Conservation (phyloP, 495 filamentous ascomycete genomes). For the Podospora didyma region DNA sequence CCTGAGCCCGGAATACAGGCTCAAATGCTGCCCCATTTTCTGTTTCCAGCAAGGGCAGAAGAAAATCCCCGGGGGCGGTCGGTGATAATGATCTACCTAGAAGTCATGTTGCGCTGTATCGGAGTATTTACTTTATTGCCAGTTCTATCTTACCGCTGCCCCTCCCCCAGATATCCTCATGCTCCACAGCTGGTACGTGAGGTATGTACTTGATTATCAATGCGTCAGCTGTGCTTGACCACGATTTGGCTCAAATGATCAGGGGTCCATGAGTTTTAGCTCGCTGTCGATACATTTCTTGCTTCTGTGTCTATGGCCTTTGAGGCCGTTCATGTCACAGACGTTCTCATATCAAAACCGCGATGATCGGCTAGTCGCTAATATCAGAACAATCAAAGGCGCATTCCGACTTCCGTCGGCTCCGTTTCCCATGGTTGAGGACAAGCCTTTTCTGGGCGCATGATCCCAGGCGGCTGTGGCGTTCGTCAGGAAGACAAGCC, state of each 20-base stretch:
- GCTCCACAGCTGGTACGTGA: background rate
- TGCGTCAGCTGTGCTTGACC: background rate
- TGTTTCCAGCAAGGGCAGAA: background rate
- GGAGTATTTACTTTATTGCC: slow-evolving; percentile 4
- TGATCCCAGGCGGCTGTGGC: slow-evolving; percentile 5
- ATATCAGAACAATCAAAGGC: background rate
- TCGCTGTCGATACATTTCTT: no score
- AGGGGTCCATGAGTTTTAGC: no score
- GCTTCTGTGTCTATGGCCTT: no score
- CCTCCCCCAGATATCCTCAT: background rate
- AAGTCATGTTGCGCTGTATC: background rate
- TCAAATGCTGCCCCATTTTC: slow-evolving; percentile 4
- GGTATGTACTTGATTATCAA: background rate
- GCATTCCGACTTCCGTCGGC: background rate
- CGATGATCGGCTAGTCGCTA: no score
- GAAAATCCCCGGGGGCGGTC: background rate
- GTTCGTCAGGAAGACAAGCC: slow-evolving; percentile 5
- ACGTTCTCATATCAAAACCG: background rate
- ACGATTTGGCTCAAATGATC: no score
- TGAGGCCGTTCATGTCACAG: no score
- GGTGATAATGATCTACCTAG: background rate
- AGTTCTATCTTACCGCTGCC: background rate
- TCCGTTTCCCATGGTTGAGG: background rate
- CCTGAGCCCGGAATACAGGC: slow-evolving; percentile 4
- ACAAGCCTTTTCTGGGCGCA: background rate